Percentiles rank a stretch among this genome's conserved stretches.
Evolutionary conservation across 768 basidiomycete genomes (phyloP).

Genomic region (Galerina marginata): DNA sequence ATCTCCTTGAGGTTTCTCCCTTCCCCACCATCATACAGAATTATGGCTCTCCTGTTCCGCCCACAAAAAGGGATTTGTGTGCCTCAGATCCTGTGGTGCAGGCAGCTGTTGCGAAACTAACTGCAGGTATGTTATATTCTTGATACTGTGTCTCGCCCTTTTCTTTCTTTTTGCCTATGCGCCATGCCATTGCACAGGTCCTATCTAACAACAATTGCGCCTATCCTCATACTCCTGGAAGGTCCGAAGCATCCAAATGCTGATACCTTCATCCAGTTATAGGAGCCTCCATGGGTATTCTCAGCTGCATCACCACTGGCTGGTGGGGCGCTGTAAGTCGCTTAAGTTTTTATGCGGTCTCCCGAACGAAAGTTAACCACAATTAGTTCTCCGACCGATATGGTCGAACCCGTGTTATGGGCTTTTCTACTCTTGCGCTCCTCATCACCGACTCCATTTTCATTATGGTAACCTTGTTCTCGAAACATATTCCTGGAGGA

Average conservation of each 20-base stretch:
- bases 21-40: too few species aligned
- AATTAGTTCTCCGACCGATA: conserved; percentile 74
- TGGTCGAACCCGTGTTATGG: conserved; percentile 72
- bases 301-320: conserved; percentile 79
- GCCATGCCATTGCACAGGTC: background rate
- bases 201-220: background rate
- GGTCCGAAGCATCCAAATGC: background rate
- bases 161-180: too few species aligned
- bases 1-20: too few species aligned
- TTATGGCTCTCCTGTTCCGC: background rate
- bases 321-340: conserved; percentile 86
- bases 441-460: conserved; percentile 69
- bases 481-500: conserved; percentile 71
- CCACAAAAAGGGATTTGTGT: conserved; percentile 43
- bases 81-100: conserved; percentile 74
- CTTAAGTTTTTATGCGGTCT: background rate
- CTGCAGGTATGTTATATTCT: conserved; percentile 48
- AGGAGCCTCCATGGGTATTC: conserved; percentile 66
- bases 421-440: conserved; percentile 62
- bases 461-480: conserved; percentile 65
- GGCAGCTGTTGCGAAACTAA: conserved; percentile 71
- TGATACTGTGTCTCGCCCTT: conserved; percentile 4
- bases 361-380: too few species aligned
- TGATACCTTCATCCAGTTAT: conserved; percentile 52
- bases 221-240: background rate